Conservation (phyloP, 768 basidiomycete genomes). For the Leccinum uliginosum region DNA sequence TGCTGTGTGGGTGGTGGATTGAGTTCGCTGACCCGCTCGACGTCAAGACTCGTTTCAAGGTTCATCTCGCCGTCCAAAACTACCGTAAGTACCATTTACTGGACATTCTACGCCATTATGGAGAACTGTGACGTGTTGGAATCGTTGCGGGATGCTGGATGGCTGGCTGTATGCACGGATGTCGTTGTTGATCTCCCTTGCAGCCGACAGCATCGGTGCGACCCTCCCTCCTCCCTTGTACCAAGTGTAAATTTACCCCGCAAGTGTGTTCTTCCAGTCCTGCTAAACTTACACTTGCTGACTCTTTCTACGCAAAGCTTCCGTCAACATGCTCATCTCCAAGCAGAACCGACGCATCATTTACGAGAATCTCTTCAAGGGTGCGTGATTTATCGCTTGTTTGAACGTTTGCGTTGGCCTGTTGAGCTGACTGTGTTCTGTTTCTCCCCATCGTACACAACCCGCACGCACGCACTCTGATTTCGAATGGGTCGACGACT, state of each 20-base stretch:
- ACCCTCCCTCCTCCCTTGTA: neutral
- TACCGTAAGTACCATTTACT: constrained; percentile 20
- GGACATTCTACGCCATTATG: neutral
- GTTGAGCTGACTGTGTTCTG: neutral
- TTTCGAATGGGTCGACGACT: neutral
- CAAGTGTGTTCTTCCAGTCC: neutral
- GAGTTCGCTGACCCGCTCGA: constrained; percentile 32
- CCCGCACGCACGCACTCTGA: no score
- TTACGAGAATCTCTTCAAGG: constrained; percentile 99
- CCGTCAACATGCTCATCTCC: constrained; percentile 85
- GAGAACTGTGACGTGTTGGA: constrained; percentile 1
- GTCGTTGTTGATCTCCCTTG: constrained; percentile 20
- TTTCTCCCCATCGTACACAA: no score
- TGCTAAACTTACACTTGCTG: constrained; percentile 10
- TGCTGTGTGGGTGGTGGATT: constrained; percentile 3
- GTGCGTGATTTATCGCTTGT: constrained; percentile 41
- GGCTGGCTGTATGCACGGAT: constrained; percentile 25
- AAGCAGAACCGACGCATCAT: constrained; percentile 93
- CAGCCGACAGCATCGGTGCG: constrained; percentile 34
- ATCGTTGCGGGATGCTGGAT: constrained; percentile 31
- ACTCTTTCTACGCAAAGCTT: constrained; percentile 26
- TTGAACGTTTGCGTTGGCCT: neutral
- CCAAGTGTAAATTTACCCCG: neutral
- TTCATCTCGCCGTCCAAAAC: constrained; percentile 16
- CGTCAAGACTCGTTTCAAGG: constrained; percentile 35